Base-by-base conservation (phyloP, 2,329 filamentous ascomycete species). In the Pseudogymnoascus sp. region DNA sequence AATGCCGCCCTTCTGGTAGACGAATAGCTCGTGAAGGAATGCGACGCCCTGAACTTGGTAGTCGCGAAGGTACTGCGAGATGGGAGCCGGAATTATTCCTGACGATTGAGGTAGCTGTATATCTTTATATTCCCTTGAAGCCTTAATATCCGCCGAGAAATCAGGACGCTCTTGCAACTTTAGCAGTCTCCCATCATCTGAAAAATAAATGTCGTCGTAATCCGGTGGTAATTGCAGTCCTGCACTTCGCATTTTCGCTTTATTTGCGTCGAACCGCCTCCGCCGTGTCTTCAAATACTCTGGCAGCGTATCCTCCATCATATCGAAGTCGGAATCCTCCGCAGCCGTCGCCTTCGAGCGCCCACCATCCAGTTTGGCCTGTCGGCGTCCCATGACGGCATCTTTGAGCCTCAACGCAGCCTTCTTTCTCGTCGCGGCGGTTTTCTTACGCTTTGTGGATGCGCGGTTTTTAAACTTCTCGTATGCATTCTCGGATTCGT, bases 1-100 rank as follows among this genome's bases (percentile, higher is more conserved):
- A 21, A 99, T 89, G 1, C 89, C 91, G 0, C 94, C 94, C 68
- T 87, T 88, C 70, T 99, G 94, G 67, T 90, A 93, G 3, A 97
- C 88, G 71, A 97, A 97, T 21, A 90, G 82, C 64, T 90, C 84
- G 72, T 97, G 92, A 6, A 99, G 79, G 69, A 97, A 97, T 33
- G 83, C 81, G 12, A 88, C 90, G 4, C 94, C 94, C 29, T 89
- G 83, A 1, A 97, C 80, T 73, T 99, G 94, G 69, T 99, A 99
- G 65, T 92, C 89, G 64, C 94, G 86, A 58, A 99, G 78, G 76
- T 94, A 97, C 71, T 94, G 92, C 0, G 93, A 92, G 61, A 97
- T 90, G 0, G 91, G 84, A 0, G 90, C 92, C 0, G 94, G 94
- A 39, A 99, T 92, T 3, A 92, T 71, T 0, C 92, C 93, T 0